Evolutionary conservation across 1,284 basidiomycete species (phyloP).

Genomic region (Taiwanofungus camphoratus): DNA sequence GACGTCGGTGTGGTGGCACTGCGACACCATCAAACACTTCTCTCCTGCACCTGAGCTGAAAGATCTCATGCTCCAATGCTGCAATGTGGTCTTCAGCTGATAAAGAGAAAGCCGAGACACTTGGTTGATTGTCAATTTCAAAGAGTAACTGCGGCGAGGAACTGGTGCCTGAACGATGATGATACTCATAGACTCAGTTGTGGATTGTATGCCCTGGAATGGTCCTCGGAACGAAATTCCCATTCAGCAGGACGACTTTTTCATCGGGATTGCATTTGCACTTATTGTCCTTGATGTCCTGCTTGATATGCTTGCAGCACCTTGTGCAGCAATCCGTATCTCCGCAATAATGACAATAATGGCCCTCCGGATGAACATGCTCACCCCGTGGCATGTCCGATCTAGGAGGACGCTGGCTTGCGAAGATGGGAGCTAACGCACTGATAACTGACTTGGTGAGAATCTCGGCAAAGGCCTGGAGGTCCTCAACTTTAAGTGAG

Average conservation of each 20-base stretch:
- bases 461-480: no score
- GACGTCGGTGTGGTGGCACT: not conserved
- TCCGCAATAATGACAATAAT: not conserved
- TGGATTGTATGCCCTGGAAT: constrained; percentile 1
- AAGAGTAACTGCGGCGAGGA: not conserved
- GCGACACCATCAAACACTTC: not conserved
- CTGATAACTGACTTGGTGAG: no score
- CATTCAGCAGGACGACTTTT: constrained; percentile 8
- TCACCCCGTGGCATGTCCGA: no score
- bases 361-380: no score
- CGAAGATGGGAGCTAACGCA: not conserved
- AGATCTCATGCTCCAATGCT: not conserved
- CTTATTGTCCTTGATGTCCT: constrained; percentile 6
- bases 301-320: not conserved
- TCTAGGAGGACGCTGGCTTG: no score
- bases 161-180: constrained; percentile 4
- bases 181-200: constrained; percentile 8
- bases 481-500: no score
- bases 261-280: constrained; percentile 4
- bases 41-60: not conserved
- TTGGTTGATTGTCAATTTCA: not conserved
- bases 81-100: not conserved
- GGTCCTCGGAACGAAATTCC: constrained; percentile 1
- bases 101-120: not conserved
- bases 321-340: not conserved